phyloP scores from a whole-genome alignment of 1,284 basidiomycete genomes.

The Naganishia cerealis region DNA sequence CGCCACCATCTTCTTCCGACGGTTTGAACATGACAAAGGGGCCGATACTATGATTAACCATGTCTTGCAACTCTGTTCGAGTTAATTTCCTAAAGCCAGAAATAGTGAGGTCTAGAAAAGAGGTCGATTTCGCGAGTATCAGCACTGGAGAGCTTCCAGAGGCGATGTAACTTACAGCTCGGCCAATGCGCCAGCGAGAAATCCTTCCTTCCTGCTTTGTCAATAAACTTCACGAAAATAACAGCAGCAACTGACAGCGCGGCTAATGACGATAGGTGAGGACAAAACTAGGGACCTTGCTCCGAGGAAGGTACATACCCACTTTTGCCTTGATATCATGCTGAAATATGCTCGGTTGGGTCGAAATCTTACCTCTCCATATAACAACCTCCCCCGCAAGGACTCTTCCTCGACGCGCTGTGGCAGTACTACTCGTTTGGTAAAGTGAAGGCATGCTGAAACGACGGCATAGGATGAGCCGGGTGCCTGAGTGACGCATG shows the following conservation, averaged over 20 bases:
- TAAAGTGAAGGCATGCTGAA: not conserved
- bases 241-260: slow-evolving; percentile 25
- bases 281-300: not conserved
- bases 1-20: slow-evolving; percentile 4
- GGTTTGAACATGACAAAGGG: slow-evolving; percentile 27
- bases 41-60: slow-evolving; percentile 13
- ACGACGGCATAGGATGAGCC: not conserved
- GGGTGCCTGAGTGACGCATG: not conserved
- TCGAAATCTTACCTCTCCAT: slow-evolving; percentile 27
- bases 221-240: not conserved
- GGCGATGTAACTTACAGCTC: not conserved
- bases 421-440: not conserved
- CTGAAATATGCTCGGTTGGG: slow-evolving; percentile 15
- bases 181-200: slow-evolving; percentile 21
- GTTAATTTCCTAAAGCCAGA: slow-evolving; percentile 6
- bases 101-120: slow-evolving; percentile 15
- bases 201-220: slow-evolving; percentile 9
- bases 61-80: slow-evolving; percentile 17
- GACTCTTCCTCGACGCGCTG: not conserved
- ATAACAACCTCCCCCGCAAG: slow-evolving; percentile 10
- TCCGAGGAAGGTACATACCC: not conserved
- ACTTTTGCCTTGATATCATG: slow-evolving; percentile 14
- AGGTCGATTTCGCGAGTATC: not conserved
- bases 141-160: not conserved
- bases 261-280: not conserved